phyloP scores from a whole-genome alignment of 306 rosid genomes.

The Chamaecrista fasciculata region DNA sequence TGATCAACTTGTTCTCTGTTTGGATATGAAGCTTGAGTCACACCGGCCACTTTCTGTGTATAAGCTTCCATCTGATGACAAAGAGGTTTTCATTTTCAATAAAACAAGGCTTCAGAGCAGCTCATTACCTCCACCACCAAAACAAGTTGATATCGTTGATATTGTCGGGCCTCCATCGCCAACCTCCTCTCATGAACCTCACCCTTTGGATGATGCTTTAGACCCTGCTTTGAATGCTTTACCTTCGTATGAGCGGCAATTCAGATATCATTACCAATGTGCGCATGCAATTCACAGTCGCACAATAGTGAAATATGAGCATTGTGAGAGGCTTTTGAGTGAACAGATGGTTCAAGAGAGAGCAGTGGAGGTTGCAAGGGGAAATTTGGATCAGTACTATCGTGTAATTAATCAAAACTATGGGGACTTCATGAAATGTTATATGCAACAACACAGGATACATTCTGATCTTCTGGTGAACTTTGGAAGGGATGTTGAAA shows the following conservation, averaged over 20 bases:
- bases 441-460: conserved; percentile 54
- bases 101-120: conserved; percentile 67
- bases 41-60: conserved; percentile 63
- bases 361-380: conserved; percentile 81
- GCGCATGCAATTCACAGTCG: conserved; percentile 55
- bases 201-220: conserved; percentile 80
- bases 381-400: conserved; percentile 78
- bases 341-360: conserved; percentile 93
- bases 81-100: conserved; percentile 78
- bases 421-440: conserved; percentile 77
- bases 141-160: conserved; percentile 53
- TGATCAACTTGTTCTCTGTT: conserved; percentile 85
- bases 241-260: conserved; percentile 84
- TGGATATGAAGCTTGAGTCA: conserved; percentile 70
- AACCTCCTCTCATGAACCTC: conserved; percentile 59
- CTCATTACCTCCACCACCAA: conserved; percentile 57
- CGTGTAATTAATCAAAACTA: conserved; percentile 69
- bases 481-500: conserved; percentile 72
- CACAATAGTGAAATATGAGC: conserved; percentile 55
- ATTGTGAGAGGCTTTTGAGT: conserved; percentile 71
- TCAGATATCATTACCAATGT: conserved; percentile 70
- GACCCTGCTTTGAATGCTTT: conserved; percentile 97
- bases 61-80: conserved; percentile 78
- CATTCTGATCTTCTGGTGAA: conserved; percentile 79
- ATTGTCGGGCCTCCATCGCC: conserved; percentile 57